Evolutionary conservation across 495 filamentous ascomycete species (phyloP).

Genomic region (Bacidia gigantensis): DNA sequence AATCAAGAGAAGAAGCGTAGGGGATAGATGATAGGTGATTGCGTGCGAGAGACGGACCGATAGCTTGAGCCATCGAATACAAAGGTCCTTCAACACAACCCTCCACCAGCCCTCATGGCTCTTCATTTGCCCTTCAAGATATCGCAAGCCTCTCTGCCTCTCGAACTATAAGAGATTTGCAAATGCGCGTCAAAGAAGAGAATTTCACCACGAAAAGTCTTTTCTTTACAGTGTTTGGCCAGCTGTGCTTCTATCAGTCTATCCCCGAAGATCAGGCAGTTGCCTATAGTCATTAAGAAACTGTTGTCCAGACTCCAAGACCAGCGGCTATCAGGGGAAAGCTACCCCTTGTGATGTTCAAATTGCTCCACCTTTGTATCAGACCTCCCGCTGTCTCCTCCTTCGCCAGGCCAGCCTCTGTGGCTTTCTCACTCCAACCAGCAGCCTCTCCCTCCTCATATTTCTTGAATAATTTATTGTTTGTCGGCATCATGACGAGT

Average conservation of each 20-base stretch:
- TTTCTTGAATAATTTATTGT: conserved; percentile 28
- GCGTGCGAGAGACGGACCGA: not conserved
- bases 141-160: too few relatives aligned
- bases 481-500: conserved; percentile 29
- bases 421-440: conserved; percentile 18
- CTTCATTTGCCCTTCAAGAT: too few relatives aligned
- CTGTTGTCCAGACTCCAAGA: conserved; percentile 12
- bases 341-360: conserved; percentile 35
- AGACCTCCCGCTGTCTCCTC: conserved; percentile 32
- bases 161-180: too few relatives aligned
- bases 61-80: not conserved
- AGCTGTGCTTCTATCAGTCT: too few relatives aligned
- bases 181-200: too few relatives aligned
- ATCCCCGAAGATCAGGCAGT: too few relatives aligned
- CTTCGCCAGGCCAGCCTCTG: conserved; percentile 22
- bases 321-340: conserved; percentile 18
- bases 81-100: not conserved
- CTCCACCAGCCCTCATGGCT: not conserved
- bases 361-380: conserved; percentile 40
- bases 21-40: conserved; percentile 8
- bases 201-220: too few relatives aligned
- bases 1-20: conserved; percentile 69
- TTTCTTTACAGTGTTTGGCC: too few relatives aligned
- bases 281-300: not conserved
- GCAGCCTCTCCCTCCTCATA: conserved; percentile 20